These are phyloP conservation scores for Sporothrix mexicana DNA, from an alignment of 2,329 filamentous ascomycete species.

Conservation along the genomic window DNA sequence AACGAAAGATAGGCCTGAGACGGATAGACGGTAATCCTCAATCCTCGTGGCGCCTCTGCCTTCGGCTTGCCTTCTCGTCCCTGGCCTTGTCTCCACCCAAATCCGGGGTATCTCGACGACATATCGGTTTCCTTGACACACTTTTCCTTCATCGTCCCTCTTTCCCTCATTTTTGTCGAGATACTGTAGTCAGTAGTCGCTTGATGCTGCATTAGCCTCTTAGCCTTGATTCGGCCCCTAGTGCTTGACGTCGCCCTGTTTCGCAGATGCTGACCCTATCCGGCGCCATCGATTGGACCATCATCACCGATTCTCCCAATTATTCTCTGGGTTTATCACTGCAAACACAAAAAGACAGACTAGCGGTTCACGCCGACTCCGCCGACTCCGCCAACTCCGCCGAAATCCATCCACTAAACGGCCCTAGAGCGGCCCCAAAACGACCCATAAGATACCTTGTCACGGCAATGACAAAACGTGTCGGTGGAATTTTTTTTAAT, in stretches of 20 bases:
- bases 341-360: too few relatives aligned
- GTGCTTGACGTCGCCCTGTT: background rate
- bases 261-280: background rate
- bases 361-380: background rate
- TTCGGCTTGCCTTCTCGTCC: background rate
- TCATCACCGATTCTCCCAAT: conserved; percentile 6
- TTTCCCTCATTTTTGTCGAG: background rate
- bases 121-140: conserved; percentile 20
- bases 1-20: background rate
- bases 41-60: background rate
- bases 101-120: conserved; percentile 24
- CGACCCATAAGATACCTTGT: conserved; percentile 6
- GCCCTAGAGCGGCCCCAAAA: too few relatives aligned
- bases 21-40: background rate
- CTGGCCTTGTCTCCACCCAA: background rate
- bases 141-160: background rate
- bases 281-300: conserved; percentile 18
- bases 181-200: conserved; percentile 23
- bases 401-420: background rate
- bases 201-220: background rate
- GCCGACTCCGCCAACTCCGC: conserved; percentile 21
- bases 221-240: background rate
- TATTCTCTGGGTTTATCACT: too few relatives aligned
- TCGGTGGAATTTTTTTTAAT: background rate
- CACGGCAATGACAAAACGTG: conserved; percentile 19